Conservation (phyloP, 2,329 filamentous ascomycete species). For the Aspergillus sp. region DNA sequence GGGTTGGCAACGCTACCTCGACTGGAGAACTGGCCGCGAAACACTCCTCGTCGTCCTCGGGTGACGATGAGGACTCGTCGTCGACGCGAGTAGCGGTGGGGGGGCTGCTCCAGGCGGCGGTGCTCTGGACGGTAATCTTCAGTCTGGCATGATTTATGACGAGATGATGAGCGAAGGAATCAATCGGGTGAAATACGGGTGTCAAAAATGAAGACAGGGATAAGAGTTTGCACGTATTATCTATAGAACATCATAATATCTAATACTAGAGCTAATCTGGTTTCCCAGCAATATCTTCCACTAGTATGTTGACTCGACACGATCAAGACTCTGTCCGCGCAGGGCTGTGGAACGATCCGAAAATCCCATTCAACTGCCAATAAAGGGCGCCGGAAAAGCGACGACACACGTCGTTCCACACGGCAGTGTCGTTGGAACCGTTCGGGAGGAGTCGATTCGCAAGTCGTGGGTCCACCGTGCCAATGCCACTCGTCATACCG, state of each 20-base stretch:
- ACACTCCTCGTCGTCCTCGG: background rate
- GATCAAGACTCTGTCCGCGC: background rate
- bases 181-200: background rate
- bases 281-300: too few relatives aligned
- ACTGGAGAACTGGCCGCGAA: background rate
- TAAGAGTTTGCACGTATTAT: background rate
- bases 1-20: conserved; percentile 29
- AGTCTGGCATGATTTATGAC: background rate
- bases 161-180: background rate
- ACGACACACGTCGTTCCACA: background rate
- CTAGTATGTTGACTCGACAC: background rate
- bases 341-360: background rate
- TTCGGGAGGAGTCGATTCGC: background rate
- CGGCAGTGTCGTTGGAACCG: background rate
- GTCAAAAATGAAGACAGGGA: background rate
- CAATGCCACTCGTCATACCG: background rate
- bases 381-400: background rate
- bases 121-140: background rate
- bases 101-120: background rate
- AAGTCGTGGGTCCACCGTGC: background rate
- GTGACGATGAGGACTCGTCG: background rate
- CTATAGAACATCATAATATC: background rate
- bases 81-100: background rate
- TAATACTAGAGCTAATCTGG: background rate
- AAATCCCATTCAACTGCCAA: background rate